Evolutionary conservation across 2,329 filamentous ascomycete species (phyloP).

Genomic region (Paraconiothyrium brasiliense): DNA sequence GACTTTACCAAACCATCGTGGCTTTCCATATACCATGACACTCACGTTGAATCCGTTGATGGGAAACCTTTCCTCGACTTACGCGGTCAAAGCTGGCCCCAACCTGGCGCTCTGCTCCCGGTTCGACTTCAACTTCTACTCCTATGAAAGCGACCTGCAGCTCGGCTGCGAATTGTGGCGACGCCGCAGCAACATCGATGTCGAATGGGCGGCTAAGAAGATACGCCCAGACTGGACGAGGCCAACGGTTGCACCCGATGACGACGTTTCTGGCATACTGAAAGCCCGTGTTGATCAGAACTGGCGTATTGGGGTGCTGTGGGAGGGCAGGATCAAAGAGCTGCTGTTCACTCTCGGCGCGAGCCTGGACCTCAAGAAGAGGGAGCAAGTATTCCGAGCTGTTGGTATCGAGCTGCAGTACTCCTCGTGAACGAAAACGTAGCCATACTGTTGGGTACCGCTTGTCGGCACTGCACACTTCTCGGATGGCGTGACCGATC

Average conservation of each 20-base stretch:
- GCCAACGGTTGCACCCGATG: slow-evolving; percentile 53
- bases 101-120: slow-evolving; percentile 86
- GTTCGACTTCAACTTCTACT: slow-evolving; percentile 98
- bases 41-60: slow-evolving; percentile 93
- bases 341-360: slow-evolving; percentile 91
- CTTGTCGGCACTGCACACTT: slow-evolving; percentile 18
- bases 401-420: slow-evolving; percentile 84
- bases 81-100: slow-evolving; percentile 86
- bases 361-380: slow-evolving; percentile 79
- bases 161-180: slow-evolving; percentile 95
- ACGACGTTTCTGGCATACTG: slow-evolving; percentile 83
- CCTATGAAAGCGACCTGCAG: slow-evolving; percentile 93
- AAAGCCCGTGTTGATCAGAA: slow-evolving; percentile 92
- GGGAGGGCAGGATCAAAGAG: slow-evolving; percentile 94
- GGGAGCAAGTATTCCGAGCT: slow-evolving; percentile 79
- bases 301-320: slow-evolving; percentile 83
- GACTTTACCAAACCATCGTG: slow-evolving; percentile 80
- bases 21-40: slow-evolving; percentile 92
- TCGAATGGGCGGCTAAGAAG: slow-evolving; percentile 57
- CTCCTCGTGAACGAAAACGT: slow-evolving; percentile 69
- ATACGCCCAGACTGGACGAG: slow-evolving; percentile 54
- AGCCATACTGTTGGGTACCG: slow-evolving; percentile 20
- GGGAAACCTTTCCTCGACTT: slow-evolving; percentile 90
- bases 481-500: slow-evolving; percentile 17
- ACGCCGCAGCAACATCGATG: slow-evolving; percentile 56